Conservation (phyloP, 768 basidiomycete species). For the Candolleomyces eurysporus region DNA sequence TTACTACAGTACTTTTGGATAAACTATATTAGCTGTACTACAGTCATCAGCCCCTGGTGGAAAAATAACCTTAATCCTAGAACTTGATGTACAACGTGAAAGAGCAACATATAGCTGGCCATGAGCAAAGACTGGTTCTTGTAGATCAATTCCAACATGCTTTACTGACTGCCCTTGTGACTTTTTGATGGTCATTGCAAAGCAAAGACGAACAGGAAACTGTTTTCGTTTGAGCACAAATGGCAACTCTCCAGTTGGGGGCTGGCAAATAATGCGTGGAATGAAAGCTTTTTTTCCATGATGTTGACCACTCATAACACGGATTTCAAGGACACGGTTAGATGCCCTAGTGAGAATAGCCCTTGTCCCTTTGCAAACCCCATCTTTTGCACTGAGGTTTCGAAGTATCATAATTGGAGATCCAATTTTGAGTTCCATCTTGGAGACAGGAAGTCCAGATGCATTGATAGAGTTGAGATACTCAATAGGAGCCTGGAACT, state of each 20-base stretch:
- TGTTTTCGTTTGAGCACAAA: constrained; percentile 31
- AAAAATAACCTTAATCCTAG: constrained; percentile 24
- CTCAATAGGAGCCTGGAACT: constrained; percentile 23
- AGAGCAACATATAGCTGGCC: constrained; percentile 39
- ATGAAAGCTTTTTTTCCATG: constrained; percentile 27
- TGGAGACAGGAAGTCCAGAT: constrained; percentile 31
- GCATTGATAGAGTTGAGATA: constrained; percentile 30
- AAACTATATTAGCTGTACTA: constrained; percentile 28
- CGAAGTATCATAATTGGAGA: constrained; percentile 31
- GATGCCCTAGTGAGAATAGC: constrained; percentile 18
- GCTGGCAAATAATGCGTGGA: constrained; percentile 30
- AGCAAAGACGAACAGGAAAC: constrained; percentile 37
- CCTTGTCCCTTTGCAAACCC: constrained; percentile 29
- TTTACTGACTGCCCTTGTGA: constrained; percentile 35
- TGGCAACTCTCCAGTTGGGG: constrained; percentile 14
- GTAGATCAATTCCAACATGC: constrained; percentile 31
- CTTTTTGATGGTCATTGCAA: constrained; percentile 41
- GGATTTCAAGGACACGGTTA: not conserved
- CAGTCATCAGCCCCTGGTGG: constrained; percentile 8
- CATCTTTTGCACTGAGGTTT: constrained; percentile 24
- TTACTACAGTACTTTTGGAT: constrained; percentile 27
- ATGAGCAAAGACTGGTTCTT: constrained; percentile 33
- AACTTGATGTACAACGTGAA: constrained; percentile 24
- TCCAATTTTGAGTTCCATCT: constrained; percentile 26
- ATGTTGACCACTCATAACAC: not conserved